Percentiles rank a stretch among this genome's conserved stretches.
phyloP scores from a whole-genome alignment of 2,329 filamentous ascomycete genomes.

The Diaporthe amygdali region DNA sequence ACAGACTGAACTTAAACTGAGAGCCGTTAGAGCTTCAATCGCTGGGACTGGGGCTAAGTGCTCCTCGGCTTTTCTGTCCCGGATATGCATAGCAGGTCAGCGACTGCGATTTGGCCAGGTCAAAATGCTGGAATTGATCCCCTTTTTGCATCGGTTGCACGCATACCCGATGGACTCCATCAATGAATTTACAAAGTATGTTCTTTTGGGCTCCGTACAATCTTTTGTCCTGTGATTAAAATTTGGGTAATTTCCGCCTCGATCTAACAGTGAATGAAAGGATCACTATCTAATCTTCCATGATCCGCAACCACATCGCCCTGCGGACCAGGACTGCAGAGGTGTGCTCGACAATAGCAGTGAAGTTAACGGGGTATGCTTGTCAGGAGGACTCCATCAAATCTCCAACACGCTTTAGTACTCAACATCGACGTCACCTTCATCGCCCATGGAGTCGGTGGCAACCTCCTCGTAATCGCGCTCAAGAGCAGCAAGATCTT shows the following conservation, averaged over 20 bases:
- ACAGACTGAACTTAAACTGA: background rate
- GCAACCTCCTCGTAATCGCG: constrained; percentile 99
- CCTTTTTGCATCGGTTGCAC: no score
- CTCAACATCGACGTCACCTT: constrained; percentile 86
- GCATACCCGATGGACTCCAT: background rate
- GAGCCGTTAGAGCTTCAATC: background rate
- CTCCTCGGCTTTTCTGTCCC: no score
- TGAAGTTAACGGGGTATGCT: constrained; percentile 25
- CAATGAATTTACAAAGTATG: background rate
- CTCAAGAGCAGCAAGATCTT: constrained; percentile 97
- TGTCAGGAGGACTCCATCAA: constrained; percentile 20
- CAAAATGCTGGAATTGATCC: no score
- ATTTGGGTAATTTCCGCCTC: constrained; percentile 25
- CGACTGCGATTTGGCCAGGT: no score
- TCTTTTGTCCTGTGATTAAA: constrained; percentile 26
- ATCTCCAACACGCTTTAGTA: constrained; percentile 65
- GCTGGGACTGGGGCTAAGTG: no score
- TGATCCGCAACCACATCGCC: constrained; percentile 8
- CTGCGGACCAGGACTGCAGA: background rate
- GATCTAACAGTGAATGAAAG: constrained; percentile 25
- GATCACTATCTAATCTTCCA: constrained; percentile 24
- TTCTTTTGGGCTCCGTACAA: constrained; percentile 24
- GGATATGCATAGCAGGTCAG: no score
- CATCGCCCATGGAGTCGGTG: constrained; percentile 88
- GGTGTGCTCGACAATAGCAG: constrained; percentile 13